Evolutionary conservation across 345 rosid species (phyloP), one percentile per base, ranked within the genome.

Genomic region (Gynandropsis gynandra): DNA sequence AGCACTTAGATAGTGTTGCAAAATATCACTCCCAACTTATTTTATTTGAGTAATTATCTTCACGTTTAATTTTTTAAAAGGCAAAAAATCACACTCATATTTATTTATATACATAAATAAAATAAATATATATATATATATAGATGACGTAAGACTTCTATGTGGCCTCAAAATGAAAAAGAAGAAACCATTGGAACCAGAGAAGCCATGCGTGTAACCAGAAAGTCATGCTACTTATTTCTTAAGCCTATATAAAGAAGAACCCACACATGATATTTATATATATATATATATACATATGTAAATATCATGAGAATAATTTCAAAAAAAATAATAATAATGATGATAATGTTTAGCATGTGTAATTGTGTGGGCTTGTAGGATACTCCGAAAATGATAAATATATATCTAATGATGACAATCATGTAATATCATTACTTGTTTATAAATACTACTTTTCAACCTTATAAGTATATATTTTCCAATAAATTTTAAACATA

Each of bases 121-220:
- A 2, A 52, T 58, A 38, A n/a, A 48, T 53, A 51, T 14, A 36
- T 36, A 36, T 7, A 33, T 7, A 59, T 65, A 65, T 62, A 29
- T 24, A 72, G 58, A 59, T 60, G 61, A 64, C 53, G 69, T 60
- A 47, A 64, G 47, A 42, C n/a, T n/a, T n/a, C n/a, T n/a, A n/a
- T n/a, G n/a, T n/a, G n/a, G n/a, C n/a, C n/a, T n/a, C n/a, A n/a
- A n/a, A n/a, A n/a, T n/a, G 67, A 76, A 68, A 80, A 51, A 57
- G 72, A 39, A 55, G 43, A 66, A 43, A 54, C 51, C 59, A 60
- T 64, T 76, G 85, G 87, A 76, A 74, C 83, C 76, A 73, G 65
- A 69, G 73, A 69, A 61, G 56, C 90, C 97, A 85, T 82, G 97
- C 95, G 87, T 84, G 96, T 75, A 82, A 74, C 83, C 81, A 80